These are phyloP conservation scores for Echium plantagineum DNA, from an alignment of 257 asterid species.

Conservation along the genomic window DNA sequence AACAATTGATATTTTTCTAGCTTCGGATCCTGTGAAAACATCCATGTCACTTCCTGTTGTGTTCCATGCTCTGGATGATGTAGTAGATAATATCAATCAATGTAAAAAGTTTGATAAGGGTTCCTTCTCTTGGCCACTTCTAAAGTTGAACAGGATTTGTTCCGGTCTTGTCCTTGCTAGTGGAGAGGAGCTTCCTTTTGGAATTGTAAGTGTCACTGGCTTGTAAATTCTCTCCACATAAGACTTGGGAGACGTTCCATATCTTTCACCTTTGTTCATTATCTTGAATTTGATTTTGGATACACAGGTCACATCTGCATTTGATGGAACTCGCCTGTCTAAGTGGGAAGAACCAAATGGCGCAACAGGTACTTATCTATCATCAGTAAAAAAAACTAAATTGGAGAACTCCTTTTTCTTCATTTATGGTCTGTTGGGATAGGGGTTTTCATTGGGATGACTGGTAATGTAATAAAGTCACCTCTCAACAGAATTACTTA, in stretches of 20 bases:
- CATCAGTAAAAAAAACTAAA: background rate
- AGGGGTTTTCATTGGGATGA: background rate
- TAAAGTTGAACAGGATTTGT: constrained; percentile 70
- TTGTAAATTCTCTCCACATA: constrained; percentile 5
- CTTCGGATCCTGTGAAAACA: constrained; percentile 73
- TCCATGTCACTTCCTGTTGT: constrained; percentile 73
- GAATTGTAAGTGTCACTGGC: constrained; percentile 51
- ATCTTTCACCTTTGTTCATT: constrained; percentile 6
- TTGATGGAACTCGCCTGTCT: constrained; percentile 96
- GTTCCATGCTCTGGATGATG: constrained; percentile 83
- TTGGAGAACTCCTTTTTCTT: too few species aligned
- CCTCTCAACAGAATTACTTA: too few species aligned
- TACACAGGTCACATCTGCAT: constrained; percentile 71
- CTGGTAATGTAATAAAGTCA: background rate
- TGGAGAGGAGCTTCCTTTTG: constrained; percentile 98
- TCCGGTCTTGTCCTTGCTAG: constrained; percentile 84
- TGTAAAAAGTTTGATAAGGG: constrained; percentile 35
- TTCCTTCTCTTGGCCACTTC: constrained; percentile 71
- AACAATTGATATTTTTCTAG: constrained; percentile 38
- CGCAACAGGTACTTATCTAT: constrained; percentile 48
- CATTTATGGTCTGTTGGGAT: background rate
- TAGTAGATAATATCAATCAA: constrained; percentile 35
- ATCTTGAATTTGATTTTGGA: constrained; percentile 8
- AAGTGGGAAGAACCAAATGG: constrained; percentile 99
- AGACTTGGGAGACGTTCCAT: constrained; percentile 3